phyloP scores from a whole-genome alignment of 345 rosid species.

The Clarkia xantiana region DNA sequence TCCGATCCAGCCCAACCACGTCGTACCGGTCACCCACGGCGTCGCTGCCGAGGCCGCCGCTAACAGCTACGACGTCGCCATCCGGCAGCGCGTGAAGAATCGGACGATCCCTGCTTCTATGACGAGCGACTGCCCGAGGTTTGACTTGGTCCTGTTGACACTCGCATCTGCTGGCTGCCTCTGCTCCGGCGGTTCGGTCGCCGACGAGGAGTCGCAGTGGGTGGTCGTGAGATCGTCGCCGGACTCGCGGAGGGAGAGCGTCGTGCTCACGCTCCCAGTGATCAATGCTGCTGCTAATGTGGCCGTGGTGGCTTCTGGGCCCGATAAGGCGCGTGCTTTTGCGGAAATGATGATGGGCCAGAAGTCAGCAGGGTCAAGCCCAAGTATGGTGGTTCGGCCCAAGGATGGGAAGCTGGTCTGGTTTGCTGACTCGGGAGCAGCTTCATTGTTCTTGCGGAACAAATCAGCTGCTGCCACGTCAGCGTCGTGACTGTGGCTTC shows the following conservation, averaged over 20 bases:
- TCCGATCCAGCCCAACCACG: constrained; percentile 17
- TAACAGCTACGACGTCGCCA: constrained; percentile 16
- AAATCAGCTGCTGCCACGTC: neutral
- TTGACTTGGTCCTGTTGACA: constrained; percentile 19
- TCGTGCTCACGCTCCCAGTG: constrained; percentile 21
- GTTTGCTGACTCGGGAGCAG: constrained; percentile 18
- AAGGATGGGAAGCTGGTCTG: constrained; percentile 21
- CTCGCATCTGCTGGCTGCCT: constrained; percentile 10
- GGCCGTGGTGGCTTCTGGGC: constrained; percentile 19
- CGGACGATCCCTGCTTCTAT: constrained; percentile 18
- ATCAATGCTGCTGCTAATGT: constrained; percentile 26
- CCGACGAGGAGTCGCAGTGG: constrained; percentile 20
- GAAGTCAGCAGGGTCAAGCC: constrained; percentile 1
- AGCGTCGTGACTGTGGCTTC: neutral
- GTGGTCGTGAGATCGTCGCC: constrained; percentile 11
- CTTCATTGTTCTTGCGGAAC: constrained; percentile 2
- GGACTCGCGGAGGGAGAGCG: constrained; percentile 9
- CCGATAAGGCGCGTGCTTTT: constrained; percentile 11
- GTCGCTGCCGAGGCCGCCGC: constrained; percentile 20
- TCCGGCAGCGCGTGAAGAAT: constrained; percentile 18
- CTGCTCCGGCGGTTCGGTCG: constrained; percentile 10
- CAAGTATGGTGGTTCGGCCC: constrained; percentile 16
- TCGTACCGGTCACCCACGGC: constrained; percentile 14
- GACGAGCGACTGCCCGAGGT: constrained; percentile 21
- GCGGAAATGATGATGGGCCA: constrained; percentile 4